Conservation (phyloP, 768 basidiomycete genomes). For the Kwoniella botswanensis region DNA sequence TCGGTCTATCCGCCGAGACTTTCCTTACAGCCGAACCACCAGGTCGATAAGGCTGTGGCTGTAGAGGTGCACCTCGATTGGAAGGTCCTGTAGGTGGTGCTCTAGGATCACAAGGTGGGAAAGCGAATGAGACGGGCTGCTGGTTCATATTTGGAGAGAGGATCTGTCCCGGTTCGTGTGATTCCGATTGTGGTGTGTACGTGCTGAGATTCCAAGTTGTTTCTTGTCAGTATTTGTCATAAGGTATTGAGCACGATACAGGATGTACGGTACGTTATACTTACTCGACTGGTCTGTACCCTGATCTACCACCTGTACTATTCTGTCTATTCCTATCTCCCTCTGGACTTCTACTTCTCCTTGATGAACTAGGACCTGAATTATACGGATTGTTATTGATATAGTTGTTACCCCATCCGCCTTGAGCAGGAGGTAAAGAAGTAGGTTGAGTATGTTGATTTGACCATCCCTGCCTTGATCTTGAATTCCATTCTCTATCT, state of each 20-base stretch:
- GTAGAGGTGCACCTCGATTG: neutral
- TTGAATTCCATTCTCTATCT: neutral
- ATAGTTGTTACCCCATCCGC: neutral
- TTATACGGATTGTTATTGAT: neutral
- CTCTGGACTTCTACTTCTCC: slow-evolving; percentile 14
- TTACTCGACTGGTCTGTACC: neutral
- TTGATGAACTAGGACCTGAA: neutral
- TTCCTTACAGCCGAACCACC: neutral
- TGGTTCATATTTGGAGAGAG: neutral
- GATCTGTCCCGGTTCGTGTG: slow-evolving; percentile 5
- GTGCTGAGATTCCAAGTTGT: neutral
- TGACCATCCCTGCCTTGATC: slow-evolving; percentile 1
- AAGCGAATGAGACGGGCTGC: neutral
- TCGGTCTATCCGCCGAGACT: slow-evolving; percentile 1
- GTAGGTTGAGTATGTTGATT: neutral
- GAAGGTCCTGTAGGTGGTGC: neutral
- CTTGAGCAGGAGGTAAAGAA: neutral
- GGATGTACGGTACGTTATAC: neutral
- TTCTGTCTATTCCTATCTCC: neutral
- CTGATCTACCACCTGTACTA: neutral
- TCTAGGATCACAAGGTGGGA: slow-evolving; percentile 1
- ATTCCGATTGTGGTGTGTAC: neutral
- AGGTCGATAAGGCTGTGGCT: neutral
- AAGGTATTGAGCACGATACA: neutral
- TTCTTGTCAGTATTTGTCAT: neutral